Conservation (phyloP, 1,284 basidiomycete species). For the Moesziomyces sp. region DNA sequence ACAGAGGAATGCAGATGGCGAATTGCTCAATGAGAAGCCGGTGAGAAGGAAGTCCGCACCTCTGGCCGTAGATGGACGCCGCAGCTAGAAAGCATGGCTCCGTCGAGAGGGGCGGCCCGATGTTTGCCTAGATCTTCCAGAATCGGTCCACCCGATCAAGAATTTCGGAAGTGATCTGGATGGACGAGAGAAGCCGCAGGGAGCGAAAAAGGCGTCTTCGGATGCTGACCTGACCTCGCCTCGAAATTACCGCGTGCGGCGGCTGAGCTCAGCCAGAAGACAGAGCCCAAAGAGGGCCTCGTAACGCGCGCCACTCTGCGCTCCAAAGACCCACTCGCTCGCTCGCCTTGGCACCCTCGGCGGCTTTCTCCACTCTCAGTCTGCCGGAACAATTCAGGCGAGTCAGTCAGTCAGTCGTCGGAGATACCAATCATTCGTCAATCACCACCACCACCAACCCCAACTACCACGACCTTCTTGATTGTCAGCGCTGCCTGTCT, state of each 20-base stretch:
- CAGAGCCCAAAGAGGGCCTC: neutral
- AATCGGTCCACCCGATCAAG: neutral
- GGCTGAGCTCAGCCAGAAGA: slow-evolving; percentile 19
- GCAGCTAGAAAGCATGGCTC: too few species aligned
- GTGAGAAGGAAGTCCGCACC: too few species aligned
- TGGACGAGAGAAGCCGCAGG: too few species aligned
- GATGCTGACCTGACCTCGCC: slow-evolving; percentile 18
- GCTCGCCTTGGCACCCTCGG: neutral
- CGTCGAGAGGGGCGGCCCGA: neutral
- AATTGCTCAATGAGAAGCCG: too few species aligned
- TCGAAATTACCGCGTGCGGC: neutral
- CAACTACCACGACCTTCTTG: neutral
- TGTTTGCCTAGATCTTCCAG: neutral
- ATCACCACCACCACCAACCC: slow-evolving; percentile 3
- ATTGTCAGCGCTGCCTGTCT: neutral
- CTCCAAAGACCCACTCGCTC: neutral
- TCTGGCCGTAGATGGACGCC: too few species aligned
- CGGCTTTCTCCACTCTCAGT: slow-evolving; percentile 1
- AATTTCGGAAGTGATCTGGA: slow-evolving; percentile 9
- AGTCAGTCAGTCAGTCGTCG: neutral
- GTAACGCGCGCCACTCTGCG: slow-evolving; percentile 7
- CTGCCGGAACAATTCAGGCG: slow-evolving; percentile 2
- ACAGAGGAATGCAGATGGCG: too few species aligned
- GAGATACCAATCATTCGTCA: too few species aligned
- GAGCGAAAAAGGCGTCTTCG: neutral